Evolutionary conservation across 2,329 filamentous ascomycete genomes (phyloP), one percentile per base, ranked within the genome.

Genomic region (Pseudocercospora crystallina): DNA sequence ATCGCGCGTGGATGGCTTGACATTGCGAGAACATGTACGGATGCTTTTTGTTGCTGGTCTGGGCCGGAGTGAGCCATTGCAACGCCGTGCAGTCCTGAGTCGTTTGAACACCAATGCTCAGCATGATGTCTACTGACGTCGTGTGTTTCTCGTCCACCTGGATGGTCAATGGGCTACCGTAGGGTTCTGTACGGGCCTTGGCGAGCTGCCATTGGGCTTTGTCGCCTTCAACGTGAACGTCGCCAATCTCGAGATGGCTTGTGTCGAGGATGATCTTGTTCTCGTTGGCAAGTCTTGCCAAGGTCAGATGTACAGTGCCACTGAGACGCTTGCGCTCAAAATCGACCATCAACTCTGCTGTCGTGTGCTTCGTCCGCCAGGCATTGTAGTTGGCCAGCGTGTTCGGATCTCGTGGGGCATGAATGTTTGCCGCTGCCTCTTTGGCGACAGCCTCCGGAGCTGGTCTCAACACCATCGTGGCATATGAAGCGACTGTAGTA

Each of bases 11-110:
- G 65, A 96, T 97, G 47, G 92, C 91, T 76, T 99, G 92, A 71
- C 91, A 96, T 76, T 97, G 94, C 38, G 89, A 95, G 76, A 97
- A 97, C 85, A 97, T 92, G 73, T 96, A 97, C 1, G 92, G 92
- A 61, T 95, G 87, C 72, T 90, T 94, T 76, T 90, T 91, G 80
- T 95, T 96, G 51, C 89, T 90, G 1, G 94, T 97, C 75, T 97
- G 94, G 30, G 86, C 87, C 2, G 90, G 90, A 0, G 88, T 91
- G 71, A 99, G 80, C 92, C 94, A 99, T 73, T 97, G 92, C 56
- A 99, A 77, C 8, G 92, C 92, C 9, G 91, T 95, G 71, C 92
- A 96, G 64, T 88, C 81, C 44, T 87, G 81, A 1, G 94, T 97
- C 5, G 94, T 97, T 61, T 87, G 80, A 29, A 96, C 57, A 30